Evolutionary conservation across 129 eudicot genomes (phyloP).

Genomic region (Flaveria ramosissima): DNA sequence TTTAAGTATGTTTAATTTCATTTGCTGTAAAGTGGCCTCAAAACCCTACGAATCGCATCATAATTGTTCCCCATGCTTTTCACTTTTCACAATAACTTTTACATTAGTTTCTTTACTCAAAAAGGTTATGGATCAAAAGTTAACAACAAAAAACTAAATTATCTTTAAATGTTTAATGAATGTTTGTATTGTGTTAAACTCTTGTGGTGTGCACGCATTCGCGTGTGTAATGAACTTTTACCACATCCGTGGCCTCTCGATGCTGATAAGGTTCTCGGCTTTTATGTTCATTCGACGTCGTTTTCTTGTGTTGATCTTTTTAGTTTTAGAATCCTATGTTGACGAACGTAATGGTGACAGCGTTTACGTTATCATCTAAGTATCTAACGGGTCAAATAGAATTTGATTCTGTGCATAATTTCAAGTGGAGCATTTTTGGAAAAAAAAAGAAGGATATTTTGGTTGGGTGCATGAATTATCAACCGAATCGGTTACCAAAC

Average conservation of each 20-base stretch:
- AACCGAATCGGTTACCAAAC: no score
- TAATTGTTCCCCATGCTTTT: slow-evolving; percentile 40
- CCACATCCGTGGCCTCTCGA: not conserved
- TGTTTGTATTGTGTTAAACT: not conserved
- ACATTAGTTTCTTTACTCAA: not conserved
- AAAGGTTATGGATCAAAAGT: not conserved
- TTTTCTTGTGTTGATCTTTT: not conserved
- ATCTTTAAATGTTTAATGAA: not conserved
- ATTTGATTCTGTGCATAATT: slow-evolving; percentile 22
- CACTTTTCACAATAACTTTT: slow-evolving; percentile 18
- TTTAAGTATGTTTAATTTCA: slow-evolving; percentile 17
- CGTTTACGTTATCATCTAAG: not conserved
- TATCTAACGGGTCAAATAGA: slow-evolving; percentile 4
- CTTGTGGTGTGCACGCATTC: not conserved
- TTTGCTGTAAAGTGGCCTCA: slow-evolving; percentile 32
- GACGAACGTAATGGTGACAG: slow-evolving; percentile 9
- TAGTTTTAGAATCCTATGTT: no score
- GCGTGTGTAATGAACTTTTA: not conserved
- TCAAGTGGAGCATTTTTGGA: slow-evolving; percentile 8
- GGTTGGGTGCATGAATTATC: slow-evolving; percentile 8
- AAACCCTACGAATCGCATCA: slow-evolving; percentile 36
- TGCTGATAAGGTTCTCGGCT: not conserved
- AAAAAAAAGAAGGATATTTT: not conserved
- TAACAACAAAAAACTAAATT: not conserved
- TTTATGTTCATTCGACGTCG: not conserved